Percentiles rank a stretch among this genome's conserved stretches.
Conservation (phyloP, 441 rosid species). For the Daphne laureola region DNA sequence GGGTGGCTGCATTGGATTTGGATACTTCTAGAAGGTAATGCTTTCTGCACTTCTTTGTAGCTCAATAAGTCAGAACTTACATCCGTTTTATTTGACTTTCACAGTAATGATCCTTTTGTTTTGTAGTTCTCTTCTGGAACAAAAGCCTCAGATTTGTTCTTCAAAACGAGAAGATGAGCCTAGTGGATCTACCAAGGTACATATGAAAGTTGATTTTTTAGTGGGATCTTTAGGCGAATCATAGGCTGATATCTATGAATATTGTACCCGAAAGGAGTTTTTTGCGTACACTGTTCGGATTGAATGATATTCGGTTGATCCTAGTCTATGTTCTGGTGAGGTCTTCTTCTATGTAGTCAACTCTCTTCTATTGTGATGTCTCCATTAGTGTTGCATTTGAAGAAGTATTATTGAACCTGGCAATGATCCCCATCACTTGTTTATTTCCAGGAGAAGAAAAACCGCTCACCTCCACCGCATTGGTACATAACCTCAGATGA, state of each 20-base stretch:
- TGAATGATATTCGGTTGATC: too few species aligned
- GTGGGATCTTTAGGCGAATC: conserved; percentile 1
- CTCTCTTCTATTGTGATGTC: too few species aligned
- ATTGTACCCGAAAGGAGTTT: too few species aligned
- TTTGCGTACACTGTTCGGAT: too few species aligned
- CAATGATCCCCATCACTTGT: conserved; percentile 1
- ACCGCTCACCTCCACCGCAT: conserved; percentile 61
- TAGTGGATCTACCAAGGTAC: conserved; percentile 58
- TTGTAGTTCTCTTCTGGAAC: conserved; percentile 8
- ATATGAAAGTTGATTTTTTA: background rate
- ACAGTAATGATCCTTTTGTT: too few species aligned
- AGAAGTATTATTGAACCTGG: too few species aligned
- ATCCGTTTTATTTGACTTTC: too few species aligned
- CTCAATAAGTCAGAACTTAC: background rate
- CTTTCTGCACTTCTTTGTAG: conserved; percentile 1
- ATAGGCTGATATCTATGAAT: too few species aligned
- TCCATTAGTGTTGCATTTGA: too few species aligned
- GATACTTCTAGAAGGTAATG: conserved; percentile 40
- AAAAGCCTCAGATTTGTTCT: conserved; percentile 17
- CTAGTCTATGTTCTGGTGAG: too few species aligned
- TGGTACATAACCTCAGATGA: conserved; percentile 70
- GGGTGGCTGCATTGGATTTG: conserved; percentile 29
- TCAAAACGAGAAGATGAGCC: conserved; percentile 42
- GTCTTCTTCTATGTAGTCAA: too few species aligned
- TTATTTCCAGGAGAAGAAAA: conserved; percentile 64